Percentiles rank a stretch among this genome's conserved stretches.
phyloP scores from a whole-genome alignment of 1,284 basidiomycete species.

The Naganishia albida region DNA sequence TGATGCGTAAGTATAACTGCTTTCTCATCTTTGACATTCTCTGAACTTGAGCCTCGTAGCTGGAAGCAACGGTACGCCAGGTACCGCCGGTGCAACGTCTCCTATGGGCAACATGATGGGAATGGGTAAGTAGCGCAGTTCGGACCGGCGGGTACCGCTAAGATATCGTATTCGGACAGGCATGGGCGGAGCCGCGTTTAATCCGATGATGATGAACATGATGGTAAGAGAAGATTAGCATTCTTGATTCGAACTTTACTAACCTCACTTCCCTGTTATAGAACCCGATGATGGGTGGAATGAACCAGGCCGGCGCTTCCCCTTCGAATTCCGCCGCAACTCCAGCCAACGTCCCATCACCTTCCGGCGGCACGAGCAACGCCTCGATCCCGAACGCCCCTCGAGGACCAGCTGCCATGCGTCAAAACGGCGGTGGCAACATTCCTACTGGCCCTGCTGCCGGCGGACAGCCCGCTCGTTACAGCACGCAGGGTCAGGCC shows the following conservation, averaged over 20 bases:
- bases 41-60: not conserved
- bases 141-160: not conserved
- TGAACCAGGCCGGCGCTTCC: not conserved
- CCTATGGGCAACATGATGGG: slow-evolving; percentile 32
- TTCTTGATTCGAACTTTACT: not conserved
- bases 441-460: slow-evolving; percentile 58
- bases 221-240: slow-evolving; percentile 18
- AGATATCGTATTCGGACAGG: not conserved
- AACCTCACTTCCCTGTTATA: not conserved
- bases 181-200: slow-evolving; percentile 29
- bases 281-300: slow-evolving; percentile 16
- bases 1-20: slow-evolving; percentile 12
- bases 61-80: not conserved
- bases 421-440: slow-evolving; percentile 53
- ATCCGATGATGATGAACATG: slow-evolving; percentile 35
- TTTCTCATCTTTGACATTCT: not conserved
- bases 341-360: slow-evolving; percentile 3
- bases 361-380: not conserved
- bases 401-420: slow-evolving; percentile 56
- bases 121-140: slow-evolving; percentile 9
- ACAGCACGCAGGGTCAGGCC: slow-evolving; percentile 51
- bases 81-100: slow-evolving; percentile 9
- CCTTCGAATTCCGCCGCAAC: not conserved
- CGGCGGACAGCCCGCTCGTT: slow-evolving; percentile 63
- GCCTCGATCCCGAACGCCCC: slow-evolving; percentile 45